Evolutionary conservation across 2,329 filamentous ascomycete species (phyloP), one percentile per base, ranked within the genome.

Genomic region (Venturiaceae sp.): DNA sequence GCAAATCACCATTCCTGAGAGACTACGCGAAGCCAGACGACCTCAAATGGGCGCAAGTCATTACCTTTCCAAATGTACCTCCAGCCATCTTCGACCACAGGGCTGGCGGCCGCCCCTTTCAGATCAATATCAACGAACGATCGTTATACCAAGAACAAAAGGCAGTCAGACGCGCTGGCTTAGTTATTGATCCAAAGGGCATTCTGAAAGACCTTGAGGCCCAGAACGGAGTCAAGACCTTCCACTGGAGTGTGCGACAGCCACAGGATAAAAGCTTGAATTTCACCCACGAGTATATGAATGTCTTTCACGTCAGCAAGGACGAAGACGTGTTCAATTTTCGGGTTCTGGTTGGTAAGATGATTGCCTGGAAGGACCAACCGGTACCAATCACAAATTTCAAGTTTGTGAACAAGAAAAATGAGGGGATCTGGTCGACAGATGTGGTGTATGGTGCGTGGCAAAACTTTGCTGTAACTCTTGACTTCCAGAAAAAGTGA

Each of bases 381-480:
- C 32, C 71, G 80, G 60, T 74, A 77, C 62, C 66, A 81, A 11
- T 37, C 65, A 72, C 72, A 53, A 69, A 68, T 58, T 74, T 74
- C 60, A 73, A 77, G 64, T 66, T 74, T 39, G 62, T 72, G 8
- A 68, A 72, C 53, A 65, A 70, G 4, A 68, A 65, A 19, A 66
- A 66, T 58, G 65, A 66, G 60, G 62, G 61, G 39, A 69, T 85
- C 5, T 84, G 79, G 67, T 74, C 71, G 30, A 75, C 77, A 0
- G 72, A 75, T 2, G 83, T 84, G 57, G 71, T 75, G 16, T 66
- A 71, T 36, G 74, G 68, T 13, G 71, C 75, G 23, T 84, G 82
- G 75, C 80, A 85, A 67, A 85, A 86, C 72, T 85, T 85, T 72
- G 83, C 77, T 7, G 57, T 84, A 33, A 79, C 75, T 26, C 71